Evolutionary conservation across 176 grass and related monocot genomes (phyloP).

Genomic region (Echinochloa phyllopogon): DNA sequence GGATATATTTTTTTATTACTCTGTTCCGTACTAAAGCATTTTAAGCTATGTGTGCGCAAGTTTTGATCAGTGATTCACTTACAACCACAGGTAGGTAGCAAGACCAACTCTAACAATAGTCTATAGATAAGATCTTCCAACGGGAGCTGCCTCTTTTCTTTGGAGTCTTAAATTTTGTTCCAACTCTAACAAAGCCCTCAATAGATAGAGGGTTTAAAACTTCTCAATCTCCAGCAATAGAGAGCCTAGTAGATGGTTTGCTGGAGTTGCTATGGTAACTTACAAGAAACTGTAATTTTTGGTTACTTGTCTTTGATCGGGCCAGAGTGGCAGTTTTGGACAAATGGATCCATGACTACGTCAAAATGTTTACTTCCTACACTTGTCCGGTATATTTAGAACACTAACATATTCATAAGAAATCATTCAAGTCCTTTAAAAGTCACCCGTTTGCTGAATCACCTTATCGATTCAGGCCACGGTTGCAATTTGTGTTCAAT

Average conservation of each 20-base stretch:
- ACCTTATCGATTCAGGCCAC: too few relatives aligned
- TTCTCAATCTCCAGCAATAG: too few relatives aligned
- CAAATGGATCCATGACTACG: background rate
- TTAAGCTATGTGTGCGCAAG: background rate
- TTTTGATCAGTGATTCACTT: background rate
- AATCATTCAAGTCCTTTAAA: background rate
- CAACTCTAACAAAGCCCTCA: too few relatives aligned
- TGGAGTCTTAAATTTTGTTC: too few relatives aligned
- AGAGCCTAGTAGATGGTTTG: too few relatives aligned
- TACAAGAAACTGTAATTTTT: background rate
- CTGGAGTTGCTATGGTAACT: background rate
- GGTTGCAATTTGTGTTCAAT: background rate
- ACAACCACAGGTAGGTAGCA: background rate
- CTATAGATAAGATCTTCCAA: too few relatives aligned
- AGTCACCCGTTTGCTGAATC: background rate
- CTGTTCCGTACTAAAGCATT: background rate
- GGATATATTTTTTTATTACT: conserved; percentile 14
- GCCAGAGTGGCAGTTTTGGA: background rate
- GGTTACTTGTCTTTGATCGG: background rate
- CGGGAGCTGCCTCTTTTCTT: too few relatives aligned
- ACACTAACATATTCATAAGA: background rate
- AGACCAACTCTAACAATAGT: too few relatives aligned
- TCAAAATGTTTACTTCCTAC: background rate
- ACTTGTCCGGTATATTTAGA: background rate
- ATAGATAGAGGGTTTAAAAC: too few relatives aligned